Conservation (phyloP, 169 alveolate genomes). For the Eimeria falciformis region DNA sequence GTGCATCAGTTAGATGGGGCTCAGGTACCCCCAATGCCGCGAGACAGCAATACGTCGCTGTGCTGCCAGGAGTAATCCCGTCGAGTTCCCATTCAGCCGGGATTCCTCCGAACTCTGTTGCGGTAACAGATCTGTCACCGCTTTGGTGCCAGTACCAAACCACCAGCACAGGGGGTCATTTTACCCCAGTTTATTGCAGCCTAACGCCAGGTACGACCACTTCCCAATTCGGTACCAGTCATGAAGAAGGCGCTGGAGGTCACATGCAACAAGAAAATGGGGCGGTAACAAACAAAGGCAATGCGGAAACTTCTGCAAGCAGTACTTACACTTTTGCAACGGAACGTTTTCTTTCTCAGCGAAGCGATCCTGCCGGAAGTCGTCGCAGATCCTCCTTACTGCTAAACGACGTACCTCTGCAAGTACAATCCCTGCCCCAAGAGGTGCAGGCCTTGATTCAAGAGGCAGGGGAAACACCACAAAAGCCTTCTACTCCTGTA, state of each 20-base stretch:
- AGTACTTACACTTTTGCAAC: background rate
- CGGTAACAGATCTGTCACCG: constrained; percentile 22
- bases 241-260: background rate
- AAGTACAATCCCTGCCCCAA: constrained; percentile 17
- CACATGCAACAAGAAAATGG: background rate
- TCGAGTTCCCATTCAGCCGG: background rate
- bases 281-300: background rate
- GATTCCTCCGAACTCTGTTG: constrained; percentile 1
- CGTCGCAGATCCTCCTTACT: background rate
- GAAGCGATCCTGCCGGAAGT: background rate
- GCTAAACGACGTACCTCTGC: constrained; percentile 11
- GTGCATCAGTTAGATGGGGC: background rate
- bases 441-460: constrained; percentile 31
- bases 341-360: too few relatives aligned
- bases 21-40: background rate
- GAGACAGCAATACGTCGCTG: constrained; percentile 42
- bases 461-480: background rate
- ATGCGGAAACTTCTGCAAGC: background rate
- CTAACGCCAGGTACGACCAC: constrained; percentile 21
- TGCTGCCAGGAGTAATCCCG: background rate
- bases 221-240: background rate
- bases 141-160: constrained; percentile 39
- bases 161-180: constrained; percentile 25
- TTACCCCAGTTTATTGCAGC: constrained; percentile 63
- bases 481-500: background rate